Evolutionary conservation across 352 stramenopile genomes (phyloP).

Genomic region (Phytophthora sansomeana): DNA sequence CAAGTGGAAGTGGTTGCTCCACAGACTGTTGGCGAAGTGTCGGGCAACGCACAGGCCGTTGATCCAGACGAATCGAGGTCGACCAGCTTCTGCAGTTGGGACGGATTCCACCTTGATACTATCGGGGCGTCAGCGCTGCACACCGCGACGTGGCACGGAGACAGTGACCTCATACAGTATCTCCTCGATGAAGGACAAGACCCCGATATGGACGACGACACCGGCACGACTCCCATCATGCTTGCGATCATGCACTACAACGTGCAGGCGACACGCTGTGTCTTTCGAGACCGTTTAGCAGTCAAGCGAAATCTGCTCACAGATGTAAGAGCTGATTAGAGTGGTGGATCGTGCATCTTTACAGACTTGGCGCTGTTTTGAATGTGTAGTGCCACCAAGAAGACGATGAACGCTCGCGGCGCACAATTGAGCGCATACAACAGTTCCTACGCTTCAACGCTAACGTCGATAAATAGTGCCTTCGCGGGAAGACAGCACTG

Average conservation of each 20-base stretch:
- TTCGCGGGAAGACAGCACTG: conserved; percentile 23
- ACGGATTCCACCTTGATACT: conserved; percentile 19
- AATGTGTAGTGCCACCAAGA: conserved; percentile 23
- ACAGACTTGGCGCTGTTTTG: background rate
- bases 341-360: background rate
- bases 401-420: conserved; percentile 11
- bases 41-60: background rate
- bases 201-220: conserved; percentile 19
- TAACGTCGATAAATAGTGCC: conserved; percentile 12
- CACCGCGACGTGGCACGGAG: conserved; percentile 24
- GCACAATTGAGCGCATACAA: conserved; percentile 3
- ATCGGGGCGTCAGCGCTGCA: conserved; percentile 27
- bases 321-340: conserved; percentile 11
- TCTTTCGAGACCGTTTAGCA: conserved; percentile 19
- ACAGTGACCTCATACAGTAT: conserved; percentile 14
- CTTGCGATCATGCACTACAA: conserved; percentile 26
- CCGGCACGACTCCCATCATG: conserved; percentile 25
- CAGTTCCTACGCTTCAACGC: conserved; percentile 3
- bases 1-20: no score
- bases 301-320: conserved; percentile 29
- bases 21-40: no score
- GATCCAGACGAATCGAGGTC: background rate
- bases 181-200: conserved; percentile 20
- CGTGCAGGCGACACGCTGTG: conserved; percentile 21
- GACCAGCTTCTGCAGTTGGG: conserved; percentile 23